Evolutionary conservation across 805 yeast genomes (phyloP), one percentile per base, ranked within the genome.

Genomic region (Ogataea corticis): DNA sequence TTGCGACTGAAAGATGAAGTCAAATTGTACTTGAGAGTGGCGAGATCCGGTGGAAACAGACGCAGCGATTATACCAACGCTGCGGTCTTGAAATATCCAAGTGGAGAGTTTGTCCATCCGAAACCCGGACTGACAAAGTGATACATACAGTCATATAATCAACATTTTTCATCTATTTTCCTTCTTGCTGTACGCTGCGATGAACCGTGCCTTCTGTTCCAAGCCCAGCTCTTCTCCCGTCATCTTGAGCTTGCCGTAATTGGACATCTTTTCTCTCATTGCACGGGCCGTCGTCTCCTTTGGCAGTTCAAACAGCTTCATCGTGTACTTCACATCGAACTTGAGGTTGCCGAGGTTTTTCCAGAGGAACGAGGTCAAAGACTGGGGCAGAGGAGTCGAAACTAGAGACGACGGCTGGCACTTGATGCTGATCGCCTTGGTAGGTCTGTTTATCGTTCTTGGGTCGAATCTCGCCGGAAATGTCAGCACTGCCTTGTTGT

Each of bases 401-500:
- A 73, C 58, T 23, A 69, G 50, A 25, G 59, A 56, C 4, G 55
- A 47, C 1, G 81, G 81, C 21, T 59, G 55, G 14, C 64, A 49
- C 45, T 71, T 73, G 41, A 73, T 44, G 35, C 72, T 67, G 31
- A 74, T 41, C 0, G 73, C 64, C 44, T 27, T 12, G 19, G 43
- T 18, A 14, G 60, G 51, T 7, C 42, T 27, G 12, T 29, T 30
- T 9, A 49, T 18, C 25, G 5, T 21, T 21, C 25, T 5, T 6
- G 25, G 25, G 32, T 56, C 56, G 14, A 68, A 59, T 3, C 59
- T 46, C 4, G 47, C 38, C 29, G 69, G 67, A 44, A 86, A 76
- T 3, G 88, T 80, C 49, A 91, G 71, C 1, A 91, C 59, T 0
- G 90, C 82, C 50, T 82, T 82, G 41, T 95, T 94, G 60, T 91